These are phyloP conservation scores for Hanseniaspora jakobsenii DNA, from an alignment of 805 yeast species.

Conservation along the genomic window DNA sequence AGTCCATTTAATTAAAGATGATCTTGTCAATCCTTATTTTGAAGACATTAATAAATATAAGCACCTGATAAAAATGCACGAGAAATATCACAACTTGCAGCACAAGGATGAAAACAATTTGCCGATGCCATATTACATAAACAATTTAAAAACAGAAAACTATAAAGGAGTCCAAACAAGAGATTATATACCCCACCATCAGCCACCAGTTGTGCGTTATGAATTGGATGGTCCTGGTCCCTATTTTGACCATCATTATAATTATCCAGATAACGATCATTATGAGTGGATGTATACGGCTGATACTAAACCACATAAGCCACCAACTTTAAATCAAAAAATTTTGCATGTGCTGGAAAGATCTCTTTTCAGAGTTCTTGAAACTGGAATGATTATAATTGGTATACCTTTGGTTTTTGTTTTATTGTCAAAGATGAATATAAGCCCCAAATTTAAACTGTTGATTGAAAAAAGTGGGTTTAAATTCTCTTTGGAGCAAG, in stretches of 20 bases:
- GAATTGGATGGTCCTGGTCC: too few relatives aligned
- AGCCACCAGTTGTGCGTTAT: too few relatives aligned
- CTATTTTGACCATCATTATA: neutral
- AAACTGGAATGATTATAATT: conserved; percentile 32
- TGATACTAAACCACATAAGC: conserved; percentile 22
- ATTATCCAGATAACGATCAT: conserved; percentile 15
- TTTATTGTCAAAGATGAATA: conserved; percentile 24
- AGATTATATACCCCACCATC: too few relatives aligned
- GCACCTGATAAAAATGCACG: conserved; percentile 7
- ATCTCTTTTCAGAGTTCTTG: conserved; percentile 29
- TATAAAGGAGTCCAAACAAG: too few relatives aligned
- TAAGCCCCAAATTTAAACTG: conserved; percentile 27
- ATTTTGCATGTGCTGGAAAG: conserved; percentile 21
- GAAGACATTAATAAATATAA: conserved; percentile 6
- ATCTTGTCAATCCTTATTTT: neutral
- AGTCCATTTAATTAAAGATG: conserved; percentile 10
- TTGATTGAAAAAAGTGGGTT: conserved; percentile 28
- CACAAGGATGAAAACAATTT: neutral
- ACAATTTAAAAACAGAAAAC: too few relatives aligned
- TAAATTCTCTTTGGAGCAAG: conserved; percentile 19
- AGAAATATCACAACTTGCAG: neutral
- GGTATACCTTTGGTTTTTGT: conserved; percentile 25
- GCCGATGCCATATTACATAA: conserved; percentile 1
- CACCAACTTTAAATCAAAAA: conserved; percentile 16
- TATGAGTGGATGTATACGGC: too few relatives aligned